Conservation (phyloP, 1,284 basidiomycete species). For the Apiotrichum veenhuisii region DNA sequence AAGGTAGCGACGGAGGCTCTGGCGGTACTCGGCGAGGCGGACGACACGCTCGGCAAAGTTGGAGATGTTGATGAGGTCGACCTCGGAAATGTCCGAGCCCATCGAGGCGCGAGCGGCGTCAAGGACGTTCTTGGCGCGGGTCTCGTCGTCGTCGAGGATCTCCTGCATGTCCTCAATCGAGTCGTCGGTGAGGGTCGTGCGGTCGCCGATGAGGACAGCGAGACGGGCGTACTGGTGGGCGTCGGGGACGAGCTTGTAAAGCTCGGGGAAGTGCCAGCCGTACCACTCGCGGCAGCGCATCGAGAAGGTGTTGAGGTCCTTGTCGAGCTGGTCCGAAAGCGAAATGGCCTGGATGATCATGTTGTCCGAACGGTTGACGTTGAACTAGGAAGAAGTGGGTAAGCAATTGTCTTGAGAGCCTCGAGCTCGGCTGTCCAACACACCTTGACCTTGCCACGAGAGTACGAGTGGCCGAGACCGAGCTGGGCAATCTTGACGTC, state of each 20-base stretch:
- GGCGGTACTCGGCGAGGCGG: slow-evolving; percentile 89
- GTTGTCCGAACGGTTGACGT: slow-evolving; percentile 98
- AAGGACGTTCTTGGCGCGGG: slow-evolving; percentile 85
- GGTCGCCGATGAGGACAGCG: slow-evolving; percentile 85
- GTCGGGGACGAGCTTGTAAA: slow-evolving; percentile 89
- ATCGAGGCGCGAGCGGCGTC: slow-evolving; percentile 93
- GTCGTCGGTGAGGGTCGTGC: slow-evolving; percentile 59
- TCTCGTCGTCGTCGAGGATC: slow-evolving; percentile 81
- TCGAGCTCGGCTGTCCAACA: no score
- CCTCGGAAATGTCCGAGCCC: slow-evolving; percentile 87
- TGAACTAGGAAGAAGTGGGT: slow-evolving; percentile 62
- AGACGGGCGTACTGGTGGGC: slow-evolving; percentile 91
- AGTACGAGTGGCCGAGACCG: slow-evolving; percentile 96
- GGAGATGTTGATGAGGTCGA: slow-evolving; percentile 95
- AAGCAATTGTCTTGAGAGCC: slow-evolving; percentile 7
- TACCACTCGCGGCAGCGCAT: slow-evolving; percentile 99
- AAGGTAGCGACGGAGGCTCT: slow-evolving; percentile 83
- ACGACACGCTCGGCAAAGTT: slow-evolving; percentile 89
- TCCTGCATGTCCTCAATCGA: slow-evolving; percentile 75
- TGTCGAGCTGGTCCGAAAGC: slow-evolving; percentile 97
- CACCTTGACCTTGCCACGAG: slow-evolving; percentile 88
- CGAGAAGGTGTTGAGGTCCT: slow-evolving; percentile 98
- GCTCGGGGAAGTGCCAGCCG: slow-evolving; percentile 99
- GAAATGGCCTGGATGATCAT: slow-evolving; percentile 99
- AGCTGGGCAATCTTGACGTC: slow-evolving; percentile 93